Conservation (phyloP, 1,139 yeast species). For the Lodderomyces jiufengensis region DNA sequence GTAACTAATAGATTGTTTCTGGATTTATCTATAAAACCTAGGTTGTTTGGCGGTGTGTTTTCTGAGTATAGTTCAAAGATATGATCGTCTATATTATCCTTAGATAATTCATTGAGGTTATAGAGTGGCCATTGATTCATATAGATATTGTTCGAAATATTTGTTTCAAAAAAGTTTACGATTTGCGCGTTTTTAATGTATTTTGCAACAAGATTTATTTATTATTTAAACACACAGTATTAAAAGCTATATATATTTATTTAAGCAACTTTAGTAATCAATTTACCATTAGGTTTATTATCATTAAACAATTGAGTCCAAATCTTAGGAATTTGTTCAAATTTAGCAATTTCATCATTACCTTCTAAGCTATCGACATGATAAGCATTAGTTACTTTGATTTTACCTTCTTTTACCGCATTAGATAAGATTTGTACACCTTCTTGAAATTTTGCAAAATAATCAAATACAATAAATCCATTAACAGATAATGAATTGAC, state of each 20-base stretch:
- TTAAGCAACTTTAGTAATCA: constrained; percentile 29
- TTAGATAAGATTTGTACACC: constrained; percentile 33
- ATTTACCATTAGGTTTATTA: constrained; percentile 34
- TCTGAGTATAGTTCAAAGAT: constrained; percentile 45
- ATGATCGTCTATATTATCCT: constrained; percentile 34
- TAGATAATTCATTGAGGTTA: neutral
- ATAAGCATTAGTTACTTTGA: constrained; percentile 26
- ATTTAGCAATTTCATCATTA: constrained; percentile 16
- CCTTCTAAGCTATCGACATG: constrained; percentile 25
- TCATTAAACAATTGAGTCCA: constrained; percentile 30
- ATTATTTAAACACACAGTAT: no score
- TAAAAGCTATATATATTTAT: no score
- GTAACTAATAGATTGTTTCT: constrained; percentile 27
- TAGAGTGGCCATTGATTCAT: no score
- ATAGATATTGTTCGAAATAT: no score
- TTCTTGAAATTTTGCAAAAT: constrained; percentile 26
- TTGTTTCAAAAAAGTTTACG: no score
- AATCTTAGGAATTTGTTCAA: constrained; percentile 25
- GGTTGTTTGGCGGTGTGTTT: constrained; percentile 29
- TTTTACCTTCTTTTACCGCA: constrained; percentile 39
- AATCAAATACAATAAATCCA: constrained; percentile 48
- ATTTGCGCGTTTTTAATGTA: no score
- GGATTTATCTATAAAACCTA: constrained; percentile 46
- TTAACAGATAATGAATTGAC: constrained; percentile 44
- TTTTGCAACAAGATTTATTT: no score